Percentiles rank a stretch among this genome's conserved stretches.
phyloP scores from a whole-genome alignment of 2,329 filamentous ascomycete species.

The Escovopsis weberi region DNA sequence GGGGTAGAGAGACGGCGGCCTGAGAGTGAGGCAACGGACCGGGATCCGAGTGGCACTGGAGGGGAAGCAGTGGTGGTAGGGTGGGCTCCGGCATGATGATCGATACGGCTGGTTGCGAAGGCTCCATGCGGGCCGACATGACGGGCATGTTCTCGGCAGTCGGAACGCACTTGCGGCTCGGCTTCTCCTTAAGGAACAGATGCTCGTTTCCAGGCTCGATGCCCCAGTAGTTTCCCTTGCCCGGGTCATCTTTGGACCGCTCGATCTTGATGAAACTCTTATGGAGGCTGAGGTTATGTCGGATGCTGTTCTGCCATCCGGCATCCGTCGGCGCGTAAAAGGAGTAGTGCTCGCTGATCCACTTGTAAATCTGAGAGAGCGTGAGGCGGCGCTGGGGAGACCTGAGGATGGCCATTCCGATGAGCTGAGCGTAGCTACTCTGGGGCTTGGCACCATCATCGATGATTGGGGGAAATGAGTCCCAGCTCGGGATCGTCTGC shows the following conservation, averaged over 20 bases:
- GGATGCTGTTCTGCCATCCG: conserved; percentile 98
- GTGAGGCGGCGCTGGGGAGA: conserved; percentile 74
- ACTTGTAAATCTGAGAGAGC: conserved; percentile 93
- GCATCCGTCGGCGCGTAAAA: conserved; percentile 77
- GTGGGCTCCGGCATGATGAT: conserved; percentile 29
- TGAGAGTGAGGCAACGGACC: conserved; percentile 26
- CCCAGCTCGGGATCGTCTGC: conserved; percentile 45
- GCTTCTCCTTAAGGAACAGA: conserved; percentile 81
- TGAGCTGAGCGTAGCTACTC: conserved; percentile 88
- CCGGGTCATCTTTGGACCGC: conserved; percentile 89
- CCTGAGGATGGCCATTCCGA: conserved; percentile 90
- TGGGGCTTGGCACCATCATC: conserved; percentile 83
- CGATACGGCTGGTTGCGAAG: conserved; percentile 26
- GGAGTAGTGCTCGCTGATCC: conserved; percentile 90
- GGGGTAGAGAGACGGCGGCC: conserved; percentile 24
- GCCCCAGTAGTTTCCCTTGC: conserved; percentile 95
- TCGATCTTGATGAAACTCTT: conserved; percentile 95
- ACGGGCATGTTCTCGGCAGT: conserved; percentile 43
- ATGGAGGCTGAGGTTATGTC: conserved; percentile 92
- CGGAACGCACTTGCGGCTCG: conserved; percentile 41
- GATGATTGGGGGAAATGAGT: conserved; percentile 66
- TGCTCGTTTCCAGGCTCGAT: conserved; percentile 83
- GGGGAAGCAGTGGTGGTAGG: conserved; percentile 29
- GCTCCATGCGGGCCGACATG: conserved; percentile 42
- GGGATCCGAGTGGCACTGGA: conserved; percentile 20